Conservation (phyloP, 768 basidiomycete genomes). For the Erythrobasidium yunnanense region DNA sequence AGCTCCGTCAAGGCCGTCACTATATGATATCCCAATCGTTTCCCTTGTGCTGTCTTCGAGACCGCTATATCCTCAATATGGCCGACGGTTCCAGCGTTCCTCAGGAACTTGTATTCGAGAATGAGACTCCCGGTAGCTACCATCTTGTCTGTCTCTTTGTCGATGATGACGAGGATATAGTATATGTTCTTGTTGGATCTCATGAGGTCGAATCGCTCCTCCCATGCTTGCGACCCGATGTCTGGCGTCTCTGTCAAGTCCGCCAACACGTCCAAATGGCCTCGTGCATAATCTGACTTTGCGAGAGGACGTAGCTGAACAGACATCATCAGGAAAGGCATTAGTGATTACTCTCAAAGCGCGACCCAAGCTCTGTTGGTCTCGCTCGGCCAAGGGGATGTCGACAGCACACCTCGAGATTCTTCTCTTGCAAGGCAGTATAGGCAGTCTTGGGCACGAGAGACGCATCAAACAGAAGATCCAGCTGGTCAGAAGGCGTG, state of each 20-base stretch:
- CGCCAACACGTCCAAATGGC: conserved; percentile 69
- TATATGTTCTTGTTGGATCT: conserved; percentile 50
- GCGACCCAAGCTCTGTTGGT: neutral
- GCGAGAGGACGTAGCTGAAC: conserved; percentile 77
- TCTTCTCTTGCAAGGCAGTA: neutral
- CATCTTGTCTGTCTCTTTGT: conserved; percentile 60
- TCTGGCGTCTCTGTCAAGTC: conserved; percentile 62
- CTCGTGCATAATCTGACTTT: conserved; percentile 66
- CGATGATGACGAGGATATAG: conserved; percentile 72
- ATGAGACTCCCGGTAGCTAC: conserved; percentile 74
- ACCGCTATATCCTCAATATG: conserved; percentile 99
- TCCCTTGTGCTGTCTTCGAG: conserved; percentile 73
- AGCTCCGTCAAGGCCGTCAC: conserved; percentile 76
- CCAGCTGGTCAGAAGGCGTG: too few species aligned
- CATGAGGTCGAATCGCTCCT: conserved; percentile 42
- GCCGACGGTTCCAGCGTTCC: conserved; percentile 71
- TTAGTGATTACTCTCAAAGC: neutral
- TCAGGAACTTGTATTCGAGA: conserved; percentile 87
- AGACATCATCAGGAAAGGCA: neutral
- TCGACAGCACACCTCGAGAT: neutral
- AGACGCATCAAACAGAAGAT: too few species aligned
- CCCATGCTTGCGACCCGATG: conserved; percentile 54
- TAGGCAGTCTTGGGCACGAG: too few species aligned
- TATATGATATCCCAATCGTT: conserved; percentile 75
- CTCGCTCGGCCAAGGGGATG: neutral